Evolutionary conservation across 208 protist species (phyloP).

Genomic region (Acanthamoeba healyi): DNA sequence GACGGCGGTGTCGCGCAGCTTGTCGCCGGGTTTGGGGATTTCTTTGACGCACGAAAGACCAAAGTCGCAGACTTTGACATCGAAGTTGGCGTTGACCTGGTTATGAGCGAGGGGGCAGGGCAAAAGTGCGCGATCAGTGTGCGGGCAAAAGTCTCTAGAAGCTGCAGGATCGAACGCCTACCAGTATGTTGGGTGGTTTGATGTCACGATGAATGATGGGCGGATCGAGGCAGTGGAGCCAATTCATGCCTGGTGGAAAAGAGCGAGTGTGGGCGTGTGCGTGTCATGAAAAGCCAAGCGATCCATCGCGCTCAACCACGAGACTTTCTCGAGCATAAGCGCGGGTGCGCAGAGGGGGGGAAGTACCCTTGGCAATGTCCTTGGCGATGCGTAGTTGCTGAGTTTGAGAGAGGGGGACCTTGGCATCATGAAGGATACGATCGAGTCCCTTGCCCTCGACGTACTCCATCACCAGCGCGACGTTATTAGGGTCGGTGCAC

Average conservation of each 20-base stretch:
- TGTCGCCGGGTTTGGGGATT: constrained; percentile 54
- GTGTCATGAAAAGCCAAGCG: neutral
- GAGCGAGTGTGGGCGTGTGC: neutral
- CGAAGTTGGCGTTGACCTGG: constrained; percentile 58
- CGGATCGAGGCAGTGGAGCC: constrained; percentile 50
- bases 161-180: neutral
- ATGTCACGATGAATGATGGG: constrained; percentile 59
- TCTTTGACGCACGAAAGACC: constrained; percentile 55
- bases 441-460: constrained; percentile 58
- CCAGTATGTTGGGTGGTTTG: constrained; percentile 60
- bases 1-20: constrained; percentile 59
- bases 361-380: constrained; percentile 56
- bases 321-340: no score
- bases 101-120: neutral
- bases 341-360: neutral
- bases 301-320: no score
- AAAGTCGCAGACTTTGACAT: constrained; percentile 69
- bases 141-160: neutral
- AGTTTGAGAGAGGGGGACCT: constrained; percentile 23
- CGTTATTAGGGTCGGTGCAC: constrained; percentile 55
- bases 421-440: constrained; percentile 45
- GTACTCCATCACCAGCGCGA: constrained; percentile 69
- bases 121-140: neutral
- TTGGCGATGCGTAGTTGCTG: constrained; percentile 51
- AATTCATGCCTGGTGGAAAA: constrained; percentile 26